phyloP scores from a whole-genome alignment of 441 rosid genomes.

The Eruca vesicaria region DNA sequence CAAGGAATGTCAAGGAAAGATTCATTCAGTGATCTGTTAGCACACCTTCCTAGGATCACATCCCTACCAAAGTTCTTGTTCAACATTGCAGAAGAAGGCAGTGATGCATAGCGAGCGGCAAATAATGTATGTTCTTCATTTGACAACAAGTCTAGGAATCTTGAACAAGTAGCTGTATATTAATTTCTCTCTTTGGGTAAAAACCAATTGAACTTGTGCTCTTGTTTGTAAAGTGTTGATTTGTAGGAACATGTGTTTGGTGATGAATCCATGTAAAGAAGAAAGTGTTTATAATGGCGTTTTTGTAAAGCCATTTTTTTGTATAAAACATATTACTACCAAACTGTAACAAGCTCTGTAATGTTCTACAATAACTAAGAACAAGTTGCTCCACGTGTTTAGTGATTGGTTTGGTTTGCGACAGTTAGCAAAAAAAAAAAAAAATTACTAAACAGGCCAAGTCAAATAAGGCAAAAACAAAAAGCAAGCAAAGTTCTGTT shows the following conservation, averaged over 20 bases:
- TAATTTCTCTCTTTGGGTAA: not conserved
- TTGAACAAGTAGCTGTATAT: slow-evolving; percentile 1
- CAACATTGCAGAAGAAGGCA: slow-evolving; percentile 66
- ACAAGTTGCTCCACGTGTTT: no score
- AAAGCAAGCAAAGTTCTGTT: not conserved
- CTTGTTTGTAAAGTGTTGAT: not conserved
- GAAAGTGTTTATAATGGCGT: not conserved
- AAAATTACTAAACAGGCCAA: not conserved
- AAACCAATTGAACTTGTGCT: not conserved
- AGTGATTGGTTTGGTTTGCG: not conserved
- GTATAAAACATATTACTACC: not conserved
- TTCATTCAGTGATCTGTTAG: slow-evolving; percentile 68
- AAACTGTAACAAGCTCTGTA: not conserved
- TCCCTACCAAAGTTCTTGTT: slow-evolving; percentile 81
- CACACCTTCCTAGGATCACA: slow-evolving; percentile 76
- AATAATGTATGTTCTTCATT: no score
- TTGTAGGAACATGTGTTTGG: not conserved
- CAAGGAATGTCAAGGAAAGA: slow-evolving; percentile 83
- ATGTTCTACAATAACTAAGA: no score
- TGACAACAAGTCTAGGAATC: not conserved
- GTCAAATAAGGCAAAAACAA: not conserved
- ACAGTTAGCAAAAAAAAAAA: not conserved
- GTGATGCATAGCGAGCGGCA: slow-evolving; percentile 38
- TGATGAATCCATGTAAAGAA: not conserved
- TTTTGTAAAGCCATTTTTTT: not conserved